Evolutionary conservation across 129 eudicot genomes (phyloP).

Genomic region (Chrysanthemum lavandulifolium): DNA sequence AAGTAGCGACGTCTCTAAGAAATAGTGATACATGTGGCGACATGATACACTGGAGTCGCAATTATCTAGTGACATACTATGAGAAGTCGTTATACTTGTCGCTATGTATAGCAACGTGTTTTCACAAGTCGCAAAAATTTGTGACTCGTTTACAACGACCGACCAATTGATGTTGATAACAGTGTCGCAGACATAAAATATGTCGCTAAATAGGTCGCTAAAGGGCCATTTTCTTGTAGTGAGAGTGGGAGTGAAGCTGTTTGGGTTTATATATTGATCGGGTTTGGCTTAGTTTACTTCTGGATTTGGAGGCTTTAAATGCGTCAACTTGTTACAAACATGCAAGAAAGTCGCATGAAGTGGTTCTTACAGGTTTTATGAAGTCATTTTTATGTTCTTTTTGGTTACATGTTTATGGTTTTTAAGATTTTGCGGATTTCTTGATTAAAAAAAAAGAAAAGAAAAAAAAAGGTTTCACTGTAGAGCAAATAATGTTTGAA

Average conservation of each 20-base stretch:
- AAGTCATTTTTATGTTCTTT: neutral
- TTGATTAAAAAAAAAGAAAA: neutral
- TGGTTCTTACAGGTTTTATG: neutral
- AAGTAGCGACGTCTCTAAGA: too few relatives aligned
- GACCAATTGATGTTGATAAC: too few relatives aligned
- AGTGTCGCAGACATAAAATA: too few relatives aligned
- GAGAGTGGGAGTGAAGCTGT: constrained; percentile 41
- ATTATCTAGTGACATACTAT: too few relatives aligned
- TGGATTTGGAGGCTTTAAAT: constrained; percentile 80
- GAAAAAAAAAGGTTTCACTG: neutral
- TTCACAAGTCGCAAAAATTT: too few relatives aligned
- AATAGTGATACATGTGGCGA: too few relatives aligned
- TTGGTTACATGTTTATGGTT: neutral
- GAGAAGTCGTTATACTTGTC: too few relatives aligned
- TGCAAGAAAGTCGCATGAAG: constrained; percentile 56
- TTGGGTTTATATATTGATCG: constrained; percentile 75
- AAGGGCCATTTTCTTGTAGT: too few relatives aligned
- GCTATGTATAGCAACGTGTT: too few relatives aligned
- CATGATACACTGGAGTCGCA: too few relatives aligned
- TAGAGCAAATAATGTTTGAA: neutral
- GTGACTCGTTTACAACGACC: too few relatives aligned
- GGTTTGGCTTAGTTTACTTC: constrained; percentile 78
- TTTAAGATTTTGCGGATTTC: neutral
- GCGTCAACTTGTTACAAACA: constrained; percentile 57
- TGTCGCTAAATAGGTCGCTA: too few relatives aligned